phyloP scores from a whole-genome alignment of 2,329 filamentous ascomycete genomes.

The Aspergillus fumigatus region DNA sequence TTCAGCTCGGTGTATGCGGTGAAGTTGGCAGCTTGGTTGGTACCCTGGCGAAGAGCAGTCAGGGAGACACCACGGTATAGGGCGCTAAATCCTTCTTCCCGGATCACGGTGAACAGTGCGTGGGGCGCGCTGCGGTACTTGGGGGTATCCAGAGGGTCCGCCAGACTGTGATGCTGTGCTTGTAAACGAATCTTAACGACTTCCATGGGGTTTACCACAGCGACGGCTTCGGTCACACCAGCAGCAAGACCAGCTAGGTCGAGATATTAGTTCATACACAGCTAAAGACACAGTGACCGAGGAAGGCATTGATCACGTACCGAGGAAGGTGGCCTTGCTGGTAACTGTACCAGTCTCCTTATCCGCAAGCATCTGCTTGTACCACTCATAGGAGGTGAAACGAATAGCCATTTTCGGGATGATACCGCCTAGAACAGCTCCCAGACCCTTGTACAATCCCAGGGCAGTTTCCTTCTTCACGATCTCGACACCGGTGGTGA shows the following conservation, averaged over 20 bases:
- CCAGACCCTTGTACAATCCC: slow-evolving; percentile 96
- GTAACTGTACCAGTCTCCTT: slow-evolving; percentile 62
- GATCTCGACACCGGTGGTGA: slow-evolving; percentile 80
- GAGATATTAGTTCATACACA: slow-evolving; percentile 4
- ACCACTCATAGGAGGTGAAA: slow-evolving; percentile 94
- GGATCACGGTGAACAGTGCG: slow-evolving; percentile 78
- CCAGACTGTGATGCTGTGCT: slow-evolving; percentile 96
- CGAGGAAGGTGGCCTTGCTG: slow-evolving; percentile 67
- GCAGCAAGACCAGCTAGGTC: slow-evolving; percentile 74
- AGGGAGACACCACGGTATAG: slow-evolving; percentile 91
- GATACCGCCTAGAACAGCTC: slow-evolving; percentile 91
- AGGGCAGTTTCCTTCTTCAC: slow-evolving; percentile 85
- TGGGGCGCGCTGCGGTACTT: slow-evolving; percentile 95
- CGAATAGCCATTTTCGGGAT: slow-evolving; percentile 99
- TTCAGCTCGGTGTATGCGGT: slow-evolving; percentile 96
- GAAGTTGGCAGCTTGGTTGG: slow-evolving; percentile 98
- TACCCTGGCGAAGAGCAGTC: slow-evolving; percentile 89
- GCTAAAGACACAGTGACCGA: background rate
- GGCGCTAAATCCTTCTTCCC: slow-evolving; percentile 82
- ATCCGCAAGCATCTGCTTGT: slow-evolving; percentile 78
- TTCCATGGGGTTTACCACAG: slow-evolving; percentile 97
- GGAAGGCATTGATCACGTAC: slow-evolving; percentile 39
- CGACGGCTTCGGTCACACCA: slow-evolving; percentile 92
- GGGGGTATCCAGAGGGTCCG: slow-evolving; percentile 89
- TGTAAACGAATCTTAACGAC: slow-evolving; percentile 98